Percentiles rank a stretch among this genome's conserved stretches.
Conservation (phyloP, 345 rosid genomes). For the Euphorbia pulcherrima region DNA sequence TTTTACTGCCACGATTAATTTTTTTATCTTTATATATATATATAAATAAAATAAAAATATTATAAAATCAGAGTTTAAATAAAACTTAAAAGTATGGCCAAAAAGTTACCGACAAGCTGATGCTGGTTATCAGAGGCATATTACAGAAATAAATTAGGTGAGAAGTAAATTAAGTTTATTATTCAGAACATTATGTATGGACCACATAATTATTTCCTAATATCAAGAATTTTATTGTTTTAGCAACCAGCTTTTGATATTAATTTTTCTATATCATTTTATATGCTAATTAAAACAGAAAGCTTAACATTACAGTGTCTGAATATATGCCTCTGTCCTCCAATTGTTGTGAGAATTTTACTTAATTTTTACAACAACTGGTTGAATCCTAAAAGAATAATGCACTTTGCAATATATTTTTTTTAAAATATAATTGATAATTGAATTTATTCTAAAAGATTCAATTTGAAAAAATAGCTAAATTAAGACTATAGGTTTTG, state of each 20-base stretch:
- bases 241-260: no score
- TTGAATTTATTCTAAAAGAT: no score
- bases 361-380: not conserved
- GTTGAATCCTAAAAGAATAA: not conserved
- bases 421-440: no score
- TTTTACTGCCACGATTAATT: no score
- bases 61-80: not conserved
- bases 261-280: not conserved
- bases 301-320: slow-evolving; percentile 9
- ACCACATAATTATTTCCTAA: slow-evolving; percentile 1
- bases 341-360: not conserved
- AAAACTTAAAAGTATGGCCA: not conserved
- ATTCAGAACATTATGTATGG: not conserved
- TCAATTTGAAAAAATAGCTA: no score
- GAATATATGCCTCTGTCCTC: not conserved
- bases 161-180: not conserved
- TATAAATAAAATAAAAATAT: not conserved
- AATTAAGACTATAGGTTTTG: no score
- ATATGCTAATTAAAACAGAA: slow-evolving; percentile 3
- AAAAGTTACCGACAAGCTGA: slow-evolving; percentile 10
- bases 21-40: no score
- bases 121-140: not conserved
- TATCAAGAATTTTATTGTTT: not conserved
- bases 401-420: no score
- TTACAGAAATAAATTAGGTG: not conserved